Percentiles rank a stretch among this genome's conserved stretches.
Evolutionary conservation across 495 filamentous ascomycete genomes (phyloP).

Genomic region (Niebla homalea): DNA sequence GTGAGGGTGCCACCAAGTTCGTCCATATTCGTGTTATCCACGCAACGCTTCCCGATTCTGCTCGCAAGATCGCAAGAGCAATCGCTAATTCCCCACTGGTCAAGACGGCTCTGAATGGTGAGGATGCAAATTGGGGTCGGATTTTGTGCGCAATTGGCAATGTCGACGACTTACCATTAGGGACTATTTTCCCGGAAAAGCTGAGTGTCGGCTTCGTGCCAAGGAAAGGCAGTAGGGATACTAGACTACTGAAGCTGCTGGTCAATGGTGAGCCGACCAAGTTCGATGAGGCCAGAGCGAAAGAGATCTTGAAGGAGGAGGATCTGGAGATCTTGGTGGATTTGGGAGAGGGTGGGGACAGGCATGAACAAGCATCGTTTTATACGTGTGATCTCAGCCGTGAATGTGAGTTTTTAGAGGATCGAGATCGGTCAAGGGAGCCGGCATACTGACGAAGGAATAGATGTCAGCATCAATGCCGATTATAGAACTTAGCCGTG

Average conservation of each 20-base stretch:
- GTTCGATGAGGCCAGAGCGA: conserved; percentile 68
- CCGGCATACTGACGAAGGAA: not conserved
- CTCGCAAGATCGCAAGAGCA: conserved; percentile 60
- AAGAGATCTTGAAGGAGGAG: conserved; percentile 74
- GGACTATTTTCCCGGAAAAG: conserved; percentile 60
- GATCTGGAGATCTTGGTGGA: conserved; percentile 70
- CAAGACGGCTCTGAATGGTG: conserved; percentile 92
- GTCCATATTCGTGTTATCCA: conserved; percentile 80
- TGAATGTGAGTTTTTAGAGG: conserved; percentile 46
- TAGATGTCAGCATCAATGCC: conserved; percentile 63
- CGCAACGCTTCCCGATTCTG: conserved; percentile 50
- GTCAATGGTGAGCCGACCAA: conserved; percentile 83
- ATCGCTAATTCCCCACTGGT: conserved; percentile 92
- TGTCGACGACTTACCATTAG: conserved; percentile 49
- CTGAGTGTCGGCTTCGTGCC: conserved; percentile 90
- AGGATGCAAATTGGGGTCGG: conserved; percentile 97
- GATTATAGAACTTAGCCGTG: conserved; percentile 62
- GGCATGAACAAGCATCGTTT: conserved; percentile 49
- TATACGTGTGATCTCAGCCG: conserved; percentile 99
- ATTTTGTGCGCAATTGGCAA: conserved; percentile 94
- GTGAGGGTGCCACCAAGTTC: conserved; percentile 97
- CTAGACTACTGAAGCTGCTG: conserved; percentile 50
- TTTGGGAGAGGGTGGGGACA: conserved; percentile 47
- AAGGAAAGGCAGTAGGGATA: conserved; percentile 59
- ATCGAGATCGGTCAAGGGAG: no score